Conservation (phyloP, 768 basidiomycete genomes). For the Tubosaeta brunneosetosa region DNA sequence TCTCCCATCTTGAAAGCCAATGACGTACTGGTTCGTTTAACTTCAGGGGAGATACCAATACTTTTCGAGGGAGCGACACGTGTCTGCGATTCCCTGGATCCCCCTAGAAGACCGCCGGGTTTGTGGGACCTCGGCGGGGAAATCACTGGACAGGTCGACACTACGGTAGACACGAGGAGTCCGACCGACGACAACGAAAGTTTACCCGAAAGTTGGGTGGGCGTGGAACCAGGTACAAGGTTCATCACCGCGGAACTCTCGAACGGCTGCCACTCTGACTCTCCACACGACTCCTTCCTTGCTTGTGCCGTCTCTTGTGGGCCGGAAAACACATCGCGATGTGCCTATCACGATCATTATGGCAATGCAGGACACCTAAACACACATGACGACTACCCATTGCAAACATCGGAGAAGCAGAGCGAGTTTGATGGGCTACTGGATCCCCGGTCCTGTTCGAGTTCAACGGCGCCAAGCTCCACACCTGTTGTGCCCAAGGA, state of each 20-base stretch:
- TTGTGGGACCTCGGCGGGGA: slow-evolving; percentile 8
- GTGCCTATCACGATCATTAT: background rate
- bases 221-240: slow-evolving; percentile 2
- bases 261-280: slow-evolving; percentile 1
- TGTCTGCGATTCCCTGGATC: slow-evolving; percentile 5
- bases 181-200: background rate
- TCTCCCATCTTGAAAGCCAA: slow-evolving; percentile 45
- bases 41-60: slow-evolving; percentile 51
- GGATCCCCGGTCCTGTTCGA: slow-evolving; percentile 16
- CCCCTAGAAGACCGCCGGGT: background rate
- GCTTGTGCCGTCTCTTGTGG: background rate
- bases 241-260: background rate
- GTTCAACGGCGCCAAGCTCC: slow-evolving; percentile 9
- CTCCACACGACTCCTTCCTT: background rate
- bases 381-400: background rate
- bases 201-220: slow-evolving; percentile 1
- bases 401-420: background rate
- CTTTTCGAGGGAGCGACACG: slow-evolving; percentile 31
- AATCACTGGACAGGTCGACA: background rate
- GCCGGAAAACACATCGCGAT: background rate
- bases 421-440: background rate
- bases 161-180: background rate
- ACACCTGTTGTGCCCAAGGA: slow-evolving; percentile 9
- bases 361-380: slow-evolving; percentile 1
- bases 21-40: slow-evolving; percentile 32